Evolutionary conservation across 768 basidiomycete genomes (phyloP), one percentile per base, ranked within the genome.

Genomic region (Trametes meyenii): DNA sequence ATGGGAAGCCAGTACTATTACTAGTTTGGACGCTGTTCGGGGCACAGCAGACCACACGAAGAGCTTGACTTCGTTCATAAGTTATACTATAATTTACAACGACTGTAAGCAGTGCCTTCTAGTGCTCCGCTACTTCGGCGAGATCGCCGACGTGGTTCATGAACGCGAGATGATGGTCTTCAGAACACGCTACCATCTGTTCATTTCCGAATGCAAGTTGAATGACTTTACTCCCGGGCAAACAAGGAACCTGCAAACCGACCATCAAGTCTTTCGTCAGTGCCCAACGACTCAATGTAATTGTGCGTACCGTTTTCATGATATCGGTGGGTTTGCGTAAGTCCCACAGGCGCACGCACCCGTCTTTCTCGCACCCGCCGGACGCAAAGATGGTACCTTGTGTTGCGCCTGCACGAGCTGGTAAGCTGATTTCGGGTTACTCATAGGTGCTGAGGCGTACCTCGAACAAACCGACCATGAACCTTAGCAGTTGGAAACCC

Each of bases 311-410:
- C 52, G 56, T 48, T 6, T 38, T 63, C 56, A 58, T 66, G 55
- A 50, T 70, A 59, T 51, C 40, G 61, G n/a, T 72, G 17, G 71
- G 51, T 26, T 77, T 78, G 33, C 82, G 77, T 45, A 81, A 62
- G 65, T 84, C 82, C 83, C 83, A 84, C 11, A 83, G 38, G 13
- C 75, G 76, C 21, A 83, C 73, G 39, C 33, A 57, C 23, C 83
- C 82, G 46, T 74, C 73, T 50, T 66, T 73, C 65, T 78, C 77
- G 49, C 49, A 42, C n/a, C 62, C 62, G 21, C 82, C 82, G 48
- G 76, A 81, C 5, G 72, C 78, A 63, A 82, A 82, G 23, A 71
- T 68, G 48, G 73, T 66, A 36, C 26, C 29, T 11, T 67, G 42
- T 14, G 67, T 26, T 24, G 46, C 66, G 50, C 72, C 65, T 70